Percentiles rank a stretch among this genome's conserved stretches.
phyloP scores from a whole-genome alignment of 768 basidiomycete species.

The Chiua virens region DNA sequence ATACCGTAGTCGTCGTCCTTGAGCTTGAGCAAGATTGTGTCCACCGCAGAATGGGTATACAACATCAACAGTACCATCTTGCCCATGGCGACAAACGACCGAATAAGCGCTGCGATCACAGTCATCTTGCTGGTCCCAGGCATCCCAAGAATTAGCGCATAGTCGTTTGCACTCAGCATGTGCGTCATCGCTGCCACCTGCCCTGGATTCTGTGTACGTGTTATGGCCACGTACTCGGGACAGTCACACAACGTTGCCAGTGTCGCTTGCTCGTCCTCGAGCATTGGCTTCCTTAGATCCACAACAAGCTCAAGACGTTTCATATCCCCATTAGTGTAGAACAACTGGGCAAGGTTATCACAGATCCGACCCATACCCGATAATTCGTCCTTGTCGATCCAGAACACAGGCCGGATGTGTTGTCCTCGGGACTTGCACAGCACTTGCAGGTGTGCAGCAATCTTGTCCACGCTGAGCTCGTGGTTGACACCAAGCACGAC shows the following conservation, averaged over 20 bases:
- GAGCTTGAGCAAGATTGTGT: conserved; percentile 90
- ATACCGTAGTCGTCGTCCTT: conserved; percentile 68
- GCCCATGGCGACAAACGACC: conserved; percentile 70
- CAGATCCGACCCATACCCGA: conserved; percentile 87
- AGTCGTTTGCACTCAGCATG: conserved; percentile 80
- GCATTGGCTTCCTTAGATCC: conserved; percentile 69
- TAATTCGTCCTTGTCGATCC: conserved; percentile 94
- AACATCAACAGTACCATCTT: conserved; percentile 88
- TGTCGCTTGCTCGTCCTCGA: conserved; percentile 39
- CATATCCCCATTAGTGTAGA: conserved; percentile 75
- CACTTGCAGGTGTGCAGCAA: conserved; percentile 41
- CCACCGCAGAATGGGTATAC: conserved; percentile 98
- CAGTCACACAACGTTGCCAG: conserved; percentile 13
- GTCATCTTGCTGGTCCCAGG: conserved; percentile 99
- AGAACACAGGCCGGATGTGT: conserved; percentile 49
- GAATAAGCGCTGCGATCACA: conserved; percentile 86
- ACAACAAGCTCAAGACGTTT: conserved; percentile 75
- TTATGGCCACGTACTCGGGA: conserved; percentile 32
- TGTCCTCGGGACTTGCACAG: conserved; percentile 16
- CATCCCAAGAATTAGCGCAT: conserved; percentile 94
- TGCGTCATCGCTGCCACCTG: conserved; percentile 73
- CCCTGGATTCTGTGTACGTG: conserved; percentile 59
- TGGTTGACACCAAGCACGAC: conserved; percentile 86
- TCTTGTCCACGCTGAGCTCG: conserved; percentile 51
- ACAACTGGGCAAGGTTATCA: conserved; percentile 86